Percentiles rank a stretch among this genome's conserved stretches.
Evolutionary conservation across 768 basidiomycete species (phyloP).

Genomic region (Cytidiella melzeri): DNA sequence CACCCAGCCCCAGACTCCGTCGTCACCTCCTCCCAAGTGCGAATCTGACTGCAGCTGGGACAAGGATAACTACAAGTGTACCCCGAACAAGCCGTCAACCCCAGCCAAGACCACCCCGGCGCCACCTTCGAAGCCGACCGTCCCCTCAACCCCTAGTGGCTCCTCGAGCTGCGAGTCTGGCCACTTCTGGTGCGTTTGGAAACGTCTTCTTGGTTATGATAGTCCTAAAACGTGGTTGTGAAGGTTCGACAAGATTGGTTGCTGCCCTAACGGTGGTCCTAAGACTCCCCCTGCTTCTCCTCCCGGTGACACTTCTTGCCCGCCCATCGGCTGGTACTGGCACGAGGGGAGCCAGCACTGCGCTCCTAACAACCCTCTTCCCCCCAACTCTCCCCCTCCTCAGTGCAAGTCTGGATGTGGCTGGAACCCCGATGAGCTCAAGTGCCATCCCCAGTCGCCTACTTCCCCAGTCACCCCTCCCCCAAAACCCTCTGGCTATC

Average conservation of each 20-base stretch:
- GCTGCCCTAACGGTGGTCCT: slow-evolving; percentile 14
- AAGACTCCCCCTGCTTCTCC: slow-evolving; percentile 8
- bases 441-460: slow-evolving; percentile 32
- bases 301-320: slow-evolving; percentile 4
- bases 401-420: slow-evolving; percentile 1
- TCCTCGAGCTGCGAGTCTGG: background rate
- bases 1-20: background rate
- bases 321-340: slow-evolving; percentile 14
- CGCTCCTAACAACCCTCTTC: slow-evolving; percentile 4
- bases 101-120: background rate
- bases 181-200: background rate
- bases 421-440: slow-evolving; percentile 23
- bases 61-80: slow-evolving; percentile 4
- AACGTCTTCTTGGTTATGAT: background rate
- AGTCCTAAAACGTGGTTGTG: background rate
- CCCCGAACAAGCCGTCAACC: background rate
- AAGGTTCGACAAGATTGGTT: slow-evolving; percentile 6
- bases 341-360: slow-evolving; percentile 2
- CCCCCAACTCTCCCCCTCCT: slow-evolving; percentile 4
- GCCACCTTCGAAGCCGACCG: background rate
- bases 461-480: slow-evolving; percentile 15
- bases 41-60: slow-evolving; percentile 5
- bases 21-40: slow-evolving; percentile 5
- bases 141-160: background rate
- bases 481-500: slow-evolving; percentile 30